Conservation (phyloP, 495 filamentous ascomycete genomes). For the Geoglossum glabrum region DNA sequence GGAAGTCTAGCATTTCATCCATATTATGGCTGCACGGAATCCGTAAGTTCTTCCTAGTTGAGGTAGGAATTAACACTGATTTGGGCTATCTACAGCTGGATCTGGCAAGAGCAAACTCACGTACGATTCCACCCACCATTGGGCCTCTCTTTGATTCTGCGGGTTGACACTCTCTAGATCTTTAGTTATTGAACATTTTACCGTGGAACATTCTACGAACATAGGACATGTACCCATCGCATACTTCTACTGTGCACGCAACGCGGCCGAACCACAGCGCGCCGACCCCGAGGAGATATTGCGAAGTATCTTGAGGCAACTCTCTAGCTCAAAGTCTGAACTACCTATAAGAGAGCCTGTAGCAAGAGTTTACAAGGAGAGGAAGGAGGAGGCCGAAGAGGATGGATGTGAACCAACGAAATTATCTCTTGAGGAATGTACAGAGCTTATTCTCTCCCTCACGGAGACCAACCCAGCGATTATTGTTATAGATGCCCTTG, state of each 20-base stretch:
- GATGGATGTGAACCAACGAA: not conserved
- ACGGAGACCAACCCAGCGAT: not conserved
- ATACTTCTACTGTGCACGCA: not conserved
- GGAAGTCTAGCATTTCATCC: not conserved
- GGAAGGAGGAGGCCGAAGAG: not conserved
- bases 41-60: not conserved
- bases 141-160: not conserved
- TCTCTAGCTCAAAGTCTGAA: conserved; percentile 4
- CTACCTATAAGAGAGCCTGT: not conserved
- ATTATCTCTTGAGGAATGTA: not conserved
- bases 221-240: not conserved
- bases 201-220: not conserved
- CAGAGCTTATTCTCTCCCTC: conserved; percentile 2
- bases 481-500: conserved; percentile 9
- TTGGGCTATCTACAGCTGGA: not conserved
- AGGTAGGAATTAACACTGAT: not conserved
- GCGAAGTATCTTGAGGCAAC: conserved; percentile 7
- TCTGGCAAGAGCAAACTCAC: conserved; percentile 7
- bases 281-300: not conserved
- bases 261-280: not conserved
- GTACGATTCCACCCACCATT: not conserved
- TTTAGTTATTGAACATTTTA: not conserved
- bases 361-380: not conserved
- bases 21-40: conserved; percentile 10
- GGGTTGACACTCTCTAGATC: not conserved